Percentiles rank a stretch among this genome's conserved stretches.
phyloP scores from a whole-genome alignment of 2,329 filamentous ascomycete genomes.

The Trichoderma breve region DNA sequence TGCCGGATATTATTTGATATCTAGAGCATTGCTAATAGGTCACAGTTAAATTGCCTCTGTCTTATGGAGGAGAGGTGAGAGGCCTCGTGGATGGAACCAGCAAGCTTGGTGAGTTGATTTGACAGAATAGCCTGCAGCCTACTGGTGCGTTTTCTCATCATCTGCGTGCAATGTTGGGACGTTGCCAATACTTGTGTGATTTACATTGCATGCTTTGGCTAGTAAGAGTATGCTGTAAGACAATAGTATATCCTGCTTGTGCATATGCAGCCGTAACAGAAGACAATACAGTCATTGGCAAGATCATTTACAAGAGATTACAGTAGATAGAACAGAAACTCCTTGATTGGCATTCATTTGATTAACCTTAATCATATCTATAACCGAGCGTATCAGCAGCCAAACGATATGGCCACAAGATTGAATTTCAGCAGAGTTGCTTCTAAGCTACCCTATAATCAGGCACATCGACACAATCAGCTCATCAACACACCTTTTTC shows the following conservation, averaged over 20 bases:
- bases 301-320: neutral
- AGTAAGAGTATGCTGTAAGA: neutral
- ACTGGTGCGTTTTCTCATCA: neutral
- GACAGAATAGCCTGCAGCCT: neutral
- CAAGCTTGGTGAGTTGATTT: neutral
- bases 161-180: rapidly evolving
- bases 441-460: neutral
- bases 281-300: neutral
- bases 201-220: neutral
- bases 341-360: neutral
- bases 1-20: neutral
- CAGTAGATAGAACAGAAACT: neutral
- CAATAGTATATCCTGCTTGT: neutral
- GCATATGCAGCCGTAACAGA: neutral
- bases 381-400: neutral
- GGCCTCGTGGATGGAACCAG: neutral
- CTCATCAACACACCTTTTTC: neutral
- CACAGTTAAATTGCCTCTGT: neutral
- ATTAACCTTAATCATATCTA: neutral
- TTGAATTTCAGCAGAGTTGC: neutral
- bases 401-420: neutral
- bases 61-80: neutral
- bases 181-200: rapidly evolving
- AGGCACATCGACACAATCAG: neutral
- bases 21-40: neutral